phyloP scores from a whole-genome alignment of 306 rosid genomes.

The Casuarina equisetifolia region DNA sequence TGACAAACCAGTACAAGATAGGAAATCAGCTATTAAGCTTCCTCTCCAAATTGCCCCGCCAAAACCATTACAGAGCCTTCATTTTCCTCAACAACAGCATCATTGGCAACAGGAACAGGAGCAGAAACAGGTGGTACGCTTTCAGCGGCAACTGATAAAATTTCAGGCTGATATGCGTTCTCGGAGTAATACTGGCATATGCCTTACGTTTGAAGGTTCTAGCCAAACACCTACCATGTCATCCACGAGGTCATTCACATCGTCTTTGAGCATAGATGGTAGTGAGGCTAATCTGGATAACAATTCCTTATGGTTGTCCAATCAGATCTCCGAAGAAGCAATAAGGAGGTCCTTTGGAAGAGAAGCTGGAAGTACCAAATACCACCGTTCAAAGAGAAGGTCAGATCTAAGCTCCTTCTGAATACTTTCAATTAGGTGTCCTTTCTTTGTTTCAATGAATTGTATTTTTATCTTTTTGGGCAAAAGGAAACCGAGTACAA shows the following conservation, averaged over 20 bases:
- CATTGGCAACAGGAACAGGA: constrained; percentile 39
- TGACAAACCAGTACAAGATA: constrained; percentile 24
- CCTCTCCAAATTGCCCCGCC: constrained; percentile 54
- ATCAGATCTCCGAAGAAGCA: too few relatives aligned
- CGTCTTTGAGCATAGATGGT: constrained; percentile 93
- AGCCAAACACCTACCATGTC: constrained; percentile 85
- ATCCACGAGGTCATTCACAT: constrained; percentile 83
- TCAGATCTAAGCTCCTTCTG: too few relatives aligned
- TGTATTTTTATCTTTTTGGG: too few relatives aligned
- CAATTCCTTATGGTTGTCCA: constrained; percentile 56
- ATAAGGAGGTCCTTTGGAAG: too few relatives aligned
- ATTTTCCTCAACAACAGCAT: constrained; percentile 49
- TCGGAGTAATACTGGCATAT: constrained; percentile 68
- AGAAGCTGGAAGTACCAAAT: too few relatives aligned
- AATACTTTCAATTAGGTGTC: too few relatives aligned
- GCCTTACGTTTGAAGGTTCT: constrained; percentile 80
- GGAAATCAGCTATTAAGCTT: constrained; percentile 57
- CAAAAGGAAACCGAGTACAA: too few relatives aligned
- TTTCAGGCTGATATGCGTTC: constrained; percentile 73
- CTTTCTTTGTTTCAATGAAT: too few relatives aligned
- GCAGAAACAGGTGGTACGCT: constrained; percentile 51
- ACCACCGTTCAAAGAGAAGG: too few relatives aligned
- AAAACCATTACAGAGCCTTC: constrained; percentile 47
- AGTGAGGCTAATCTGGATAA: constrained; percentile 82
- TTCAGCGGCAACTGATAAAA: constrained; percentile 66